Base-by-base conservation (phyloP, 2,329 filamentous ascomycete genomes). In the Verticillium klebahnii region DNA sequence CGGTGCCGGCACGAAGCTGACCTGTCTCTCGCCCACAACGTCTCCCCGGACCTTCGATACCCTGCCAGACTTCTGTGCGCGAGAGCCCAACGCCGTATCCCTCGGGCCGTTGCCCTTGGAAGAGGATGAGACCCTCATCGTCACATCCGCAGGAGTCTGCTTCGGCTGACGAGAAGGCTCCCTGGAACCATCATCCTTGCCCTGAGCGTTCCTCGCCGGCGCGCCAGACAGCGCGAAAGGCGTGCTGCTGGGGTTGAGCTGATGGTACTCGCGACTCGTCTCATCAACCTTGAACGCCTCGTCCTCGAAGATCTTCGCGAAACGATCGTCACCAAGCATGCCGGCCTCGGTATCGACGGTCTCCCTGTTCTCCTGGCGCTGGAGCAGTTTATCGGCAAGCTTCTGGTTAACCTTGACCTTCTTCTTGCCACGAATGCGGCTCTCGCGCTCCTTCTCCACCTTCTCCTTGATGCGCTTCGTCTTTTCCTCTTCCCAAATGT, bases 341-440 rank as follows among this genome's bases (percentile, higher is more conserved):
- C 87, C 89, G 65, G 83, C 86, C 66, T 82, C 80, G 60, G 80
- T 78, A 64, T 89, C 86, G 59, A 85, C 79, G 61, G 80, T 78
- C 37, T 80, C 81, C 69, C 85, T 81, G 71, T 82, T 85, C 69
- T 87, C 86, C 69, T 86, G 85, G 66, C 83, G 84, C 72, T 86
- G 85, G 79, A 86, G 87, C 67, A 85, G 85, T 73, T 90, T 92
- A 72, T 94, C 89, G 63, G 90, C 90, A 66, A 91, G 76, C 66
- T 85, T 89, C 71, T 93, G 87, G 75, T 99, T 99, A 78, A 99
- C 93, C 82, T 97, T 98, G 80, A 96, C 90, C 82, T 97, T 97
- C 81, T 97, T 97, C 77, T 89, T 92, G 66, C 94, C 93, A 69
- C 95, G 87, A 71, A 99, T 98, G 67, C 95, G 86, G 73, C 89